Conservation (phyloP, 768 basidiomycete species). For the Mycena floridula region DNA sequence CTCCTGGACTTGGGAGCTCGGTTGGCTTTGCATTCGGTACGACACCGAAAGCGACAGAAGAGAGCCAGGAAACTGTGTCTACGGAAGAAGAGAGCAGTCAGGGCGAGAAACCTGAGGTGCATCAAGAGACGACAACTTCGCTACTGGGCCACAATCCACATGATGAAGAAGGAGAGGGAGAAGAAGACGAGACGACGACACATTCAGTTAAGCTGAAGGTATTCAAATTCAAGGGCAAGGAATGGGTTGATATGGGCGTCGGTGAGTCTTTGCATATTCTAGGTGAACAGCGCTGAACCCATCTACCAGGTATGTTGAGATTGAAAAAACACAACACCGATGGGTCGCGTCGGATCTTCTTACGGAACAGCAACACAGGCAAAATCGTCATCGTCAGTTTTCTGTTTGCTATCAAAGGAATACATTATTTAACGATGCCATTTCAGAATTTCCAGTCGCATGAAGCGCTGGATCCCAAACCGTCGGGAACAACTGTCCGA, state of each 20-base stretch:
- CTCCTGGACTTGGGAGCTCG: neutral
- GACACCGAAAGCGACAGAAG: slow-evolving; percentile 14
- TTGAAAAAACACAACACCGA: slow-evolving; percentile 71
- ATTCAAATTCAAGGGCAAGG: slow-evolving; percentile 44
- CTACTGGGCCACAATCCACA: slow-evolving; percentile 29
- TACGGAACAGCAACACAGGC: slow-evolving; percentile 70
- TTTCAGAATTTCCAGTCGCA: slow-evolving; percentile 76
- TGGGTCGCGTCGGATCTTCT: slow-evolving; percentile 49
- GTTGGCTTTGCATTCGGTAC: neutral
- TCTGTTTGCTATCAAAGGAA: neutral
- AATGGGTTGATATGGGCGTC: slow-evolving; percentile 64
- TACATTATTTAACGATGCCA: slow-evolving; percentile 4
- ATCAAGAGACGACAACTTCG: slow-evolving; percentile 4
- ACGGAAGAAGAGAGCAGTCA: slow-evolving; percentile 14
- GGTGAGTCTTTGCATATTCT: slow-evolving; percentile 35
- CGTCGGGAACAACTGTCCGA: slow-evolving; percentile 46
- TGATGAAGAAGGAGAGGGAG: slow-evolving; percentile 73
- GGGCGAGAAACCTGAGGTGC: slow-evolving; percentile 10
- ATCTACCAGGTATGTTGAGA: slow-evolving; percentile 50
- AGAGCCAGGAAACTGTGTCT: slow-evolving; percentile 17
- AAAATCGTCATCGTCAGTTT: slow-evolving; percentile 66
- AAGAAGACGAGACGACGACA: slow-evolving; percentile 71
- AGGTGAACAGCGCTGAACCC: neutral
- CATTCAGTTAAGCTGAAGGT: slow-evolving; percentile 57
- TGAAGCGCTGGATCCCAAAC: slow-evolving; percentile 45